Base-by-base conservation (phyloP, 2,329 filamentous ascomycete species). In the Scedosporium boydii region DNA sequence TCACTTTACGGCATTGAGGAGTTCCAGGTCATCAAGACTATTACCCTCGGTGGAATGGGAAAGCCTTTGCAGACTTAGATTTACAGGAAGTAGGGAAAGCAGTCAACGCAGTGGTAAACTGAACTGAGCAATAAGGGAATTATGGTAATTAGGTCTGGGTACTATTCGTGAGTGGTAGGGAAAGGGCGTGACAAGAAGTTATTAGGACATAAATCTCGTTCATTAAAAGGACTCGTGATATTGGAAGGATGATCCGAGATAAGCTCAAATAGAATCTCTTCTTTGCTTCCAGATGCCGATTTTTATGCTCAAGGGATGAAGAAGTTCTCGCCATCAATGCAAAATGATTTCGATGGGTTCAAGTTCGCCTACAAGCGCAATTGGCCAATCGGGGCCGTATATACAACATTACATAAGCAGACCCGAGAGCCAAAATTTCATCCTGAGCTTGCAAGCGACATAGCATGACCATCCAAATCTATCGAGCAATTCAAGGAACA, bases 1-100 rank as follows among this genome's bases (percentile, higher is more conserved):
- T 89, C 87, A 65, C 82, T 86, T 72, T 90, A 92, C 64, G 90
- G 90, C 14, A 86, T 92, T 65, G 84, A 86, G 16, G 90, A 93
- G 75, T 93, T 91, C 72, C 81, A 88, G 70, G 76, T 83, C 55
- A 88, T 88, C 67, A 93, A 93, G 80, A 89, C 82, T 70, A 69
- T 77, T 42, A 77, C 82, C 10, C 79, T 75, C 63, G 82, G 82
- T 16, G 82, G 81, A 6, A 82, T 84, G 78, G 78, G 76, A 51
- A 77, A 82, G 75, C 76, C 80, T n/a, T 70, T 85, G 64, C 80
- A 85, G 70, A 74, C 70, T 62, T 78, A 66, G 70, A 41, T 53
- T 27, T 38, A 34, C 10, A 38, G 55, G n/a, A 58, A 18, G 23
- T 27, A 29, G 29, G 48, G 42, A 44, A 44, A 21, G n/a, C 6